A percentile compares a stretch with the other conserved stretches of the same genome.
Conservation (phyloP, 1,284 basidiomycete species). For the Sparassis latifolia region DNA sequence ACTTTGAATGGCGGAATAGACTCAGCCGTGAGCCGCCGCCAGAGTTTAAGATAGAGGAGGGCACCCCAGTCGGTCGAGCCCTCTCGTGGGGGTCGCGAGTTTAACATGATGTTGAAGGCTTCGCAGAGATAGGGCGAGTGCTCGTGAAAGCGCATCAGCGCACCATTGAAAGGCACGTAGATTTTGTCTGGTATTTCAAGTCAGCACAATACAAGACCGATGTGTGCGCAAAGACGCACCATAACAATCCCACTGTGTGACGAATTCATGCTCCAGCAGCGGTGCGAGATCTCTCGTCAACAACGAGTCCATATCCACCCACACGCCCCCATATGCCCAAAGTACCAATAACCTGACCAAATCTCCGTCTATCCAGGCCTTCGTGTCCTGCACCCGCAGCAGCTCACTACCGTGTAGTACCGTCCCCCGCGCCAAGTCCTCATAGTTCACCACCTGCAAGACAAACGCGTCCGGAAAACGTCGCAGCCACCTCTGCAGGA, state of each 20-base stretch:
- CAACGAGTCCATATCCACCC: conserved; percentile 95
- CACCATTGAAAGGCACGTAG: conserved; percentile 85
- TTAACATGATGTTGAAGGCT: conserved; percentile 85
- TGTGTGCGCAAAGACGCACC: conserved; percentile 37
- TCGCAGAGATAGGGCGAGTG: conserved; percentile 93
- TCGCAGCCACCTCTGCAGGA: conserved; percentile 55
- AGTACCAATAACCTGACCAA: conserved; percentile 78
- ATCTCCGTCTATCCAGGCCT: conserved; percentile 93
- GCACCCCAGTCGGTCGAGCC: conserved; percentile 91
- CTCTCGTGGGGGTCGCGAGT: conserved; percentile 63
- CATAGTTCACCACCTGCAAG: conserved; percentile 63
- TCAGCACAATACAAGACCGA: conserved; percentile 36
- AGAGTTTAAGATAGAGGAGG: conserved; percentile 81
- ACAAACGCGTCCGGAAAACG: conserved; percentile 67
- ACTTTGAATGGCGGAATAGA: conserved; percentile 81
- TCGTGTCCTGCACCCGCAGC: conserved; percentile 57
- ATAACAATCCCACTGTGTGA: conserved; percentile 96
- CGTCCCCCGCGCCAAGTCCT: conserved; percentile 65
- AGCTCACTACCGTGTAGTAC: conserved; percentile 59
- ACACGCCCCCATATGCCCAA: conserved; percentile 86
- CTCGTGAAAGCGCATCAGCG: conserved; percentile 84
- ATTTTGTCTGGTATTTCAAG: conserved; percentile 62
- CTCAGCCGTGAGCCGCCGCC: conserved; percentile 70
- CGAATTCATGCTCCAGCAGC: conserved; percentile 86
- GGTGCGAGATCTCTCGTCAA: conserved; percentile 80